A percentile compares a stretch with the other conserved stretches of the same genome.
Conservation (phyloP, 345 rosid genomes). For the Arabis alpina region DNA sequence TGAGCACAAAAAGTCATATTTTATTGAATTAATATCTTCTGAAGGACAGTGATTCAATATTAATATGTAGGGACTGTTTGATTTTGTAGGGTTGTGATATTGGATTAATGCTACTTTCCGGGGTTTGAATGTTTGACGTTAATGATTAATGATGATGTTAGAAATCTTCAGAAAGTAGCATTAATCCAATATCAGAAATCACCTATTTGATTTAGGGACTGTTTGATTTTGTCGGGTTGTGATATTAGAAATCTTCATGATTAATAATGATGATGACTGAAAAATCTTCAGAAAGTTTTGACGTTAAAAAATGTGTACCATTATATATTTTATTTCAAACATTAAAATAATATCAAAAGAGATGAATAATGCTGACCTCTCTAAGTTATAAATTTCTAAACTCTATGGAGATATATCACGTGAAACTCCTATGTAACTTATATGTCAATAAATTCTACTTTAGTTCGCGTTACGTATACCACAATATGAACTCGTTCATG, state of each 20-base stretch:
- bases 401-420: too few relatives aligned
- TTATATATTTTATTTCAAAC: too few relatives aligned
- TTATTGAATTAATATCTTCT: not conserved
- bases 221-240: too few relatives aligned
- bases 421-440: not conserved
- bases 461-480: not conserved
- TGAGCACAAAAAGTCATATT: not conserved
- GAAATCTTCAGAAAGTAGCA: not conserved
- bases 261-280: too few relatives aligned
- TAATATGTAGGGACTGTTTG: not conserved
- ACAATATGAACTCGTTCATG: not conserved
- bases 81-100: conserved; percentile 1
- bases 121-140: not conserved
- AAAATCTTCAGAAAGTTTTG: not conserved
- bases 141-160: too few relatives aligned
- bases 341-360: too few relatives aligned
- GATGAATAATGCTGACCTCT: too few relatives aligned
- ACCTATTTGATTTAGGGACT: too few relatives aligned
- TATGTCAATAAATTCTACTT: not conserved
- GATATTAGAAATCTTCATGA: too few relatives aligned
- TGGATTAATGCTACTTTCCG: not conserved
- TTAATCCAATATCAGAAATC: too few relatives aligned
- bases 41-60: not conserved
- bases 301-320: not conserved
- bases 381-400: too few relatives aligned